Evolutionary conservation across 345 rosid species (phyloP).

Genomic region (Pelargonium nanum): DNA sequence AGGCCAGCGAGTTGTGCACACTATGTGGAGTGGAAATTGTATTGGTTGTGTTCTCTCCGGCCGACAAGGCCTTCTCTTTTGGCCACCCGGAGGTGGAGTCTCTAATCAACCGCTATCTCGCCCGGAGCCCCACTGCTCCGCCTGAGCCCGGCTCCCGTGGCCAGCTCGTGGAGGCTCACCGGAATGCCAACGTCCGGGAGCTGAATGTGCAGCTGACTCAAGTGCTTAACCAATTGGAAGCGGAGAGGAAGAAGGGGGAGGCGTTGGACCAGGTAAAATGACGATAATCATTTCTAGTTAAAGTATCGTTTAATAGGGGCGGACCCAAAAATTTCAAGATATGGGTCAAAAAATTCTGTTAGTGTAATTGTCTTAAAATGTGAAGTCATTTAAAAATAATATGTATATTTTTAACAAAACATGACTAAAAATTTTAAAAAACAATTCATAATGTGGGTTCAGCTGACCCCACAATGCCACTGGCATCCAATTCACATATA

Average conservation of each 20-base stretch:
- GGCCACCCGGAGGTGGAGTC: conserved; percentile 21
- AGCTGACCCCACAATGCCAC: too few relatives aligned
- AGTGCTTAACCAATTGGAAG: conserved; percentile 22
- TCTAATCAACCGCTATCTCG: conserved; percentile 10
- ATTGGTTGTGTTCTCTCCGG: conserved; percentile 19
- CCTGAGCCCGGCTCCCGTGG: conserved; percentile 11
- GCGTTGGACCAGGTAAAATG: conserved; percentile 22
- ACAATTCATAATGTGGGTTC: too few relatives aligned
- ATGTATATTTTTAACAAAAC: too few relatives aligned
- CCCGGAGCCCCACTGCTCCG: conserved; percentile 6
- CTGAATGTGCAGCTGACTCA: conserved; percentile 20
- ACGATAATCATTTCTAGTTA: too few relatives aligned
- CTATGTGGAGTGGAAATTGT: conserved; percentile 22
- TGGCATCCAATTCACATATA: too few relatives aligned
- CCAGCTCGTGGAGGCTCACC: conserved; percentile 30
- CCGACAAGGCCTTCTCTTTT: conserved; percentile 14
- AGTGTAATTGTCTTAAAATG: too few relatives aligned
- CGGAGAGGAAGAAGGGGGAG: conserved; percentile 24
- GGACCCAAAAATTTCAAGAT: too few relatives aligned
- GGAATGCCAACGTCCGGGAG: conserved; percentile 2
- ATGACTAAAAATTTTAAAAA: too few relatives aligned
- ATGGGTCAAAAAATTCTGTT: too few relatives aligned
- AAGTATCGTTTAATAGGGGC: too few relatives aligned
- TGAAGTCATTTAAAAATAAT: too few relatives aligned
- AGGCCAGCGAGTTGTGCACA: conserved; percentile 26